These are phyloP conservation scores for Omphalea diandra DNA, from an alignment of 441 rosid genomes.

Conservation along the genomic window DNA sequence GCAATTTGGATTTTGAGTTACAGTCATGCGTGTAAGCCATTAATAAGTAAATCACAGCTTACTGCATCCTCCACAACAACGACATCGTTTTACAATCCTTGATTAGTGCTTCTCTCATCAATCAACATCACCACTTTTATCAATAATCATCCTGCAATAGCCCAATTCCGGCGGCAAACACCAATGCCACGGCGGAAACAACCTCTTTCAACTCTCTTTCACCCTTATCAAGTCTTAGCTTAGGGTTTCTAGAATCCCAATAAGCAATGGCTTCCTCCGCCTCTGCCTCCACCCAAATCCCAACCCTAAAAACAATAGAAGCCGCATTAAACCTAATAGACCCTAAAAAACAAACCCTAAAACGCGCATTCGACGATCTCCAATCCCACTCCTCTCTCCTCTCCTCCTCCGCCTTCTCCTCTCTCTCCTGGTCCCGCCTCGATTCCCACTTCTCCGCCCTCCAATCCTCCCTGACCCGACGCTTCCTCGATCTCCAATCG, in stretches of 20 bases:
- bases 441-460: slow-evolving; percentile 59
- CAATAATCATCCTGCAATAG: too few relatives aligned
- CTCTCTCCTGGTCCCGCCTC: slow-evolving; percentile 61
- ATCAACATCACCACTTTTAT: too few relatives aligned
- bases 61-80: too few relatives aligned
- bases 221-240: too few relatives aligned
- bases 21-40: too few relatives aligned
- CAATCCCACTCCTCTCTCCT: slow-evolving; percentile 49
- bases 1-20: too few relatives aligned
- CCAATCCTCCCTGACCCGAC: slow-evolving; percentile 37
- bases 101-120: too few relatives aligned
- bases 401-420: slow-evolving; percentile 45
- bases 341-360: slow-evolving; percentile 48
- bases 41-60: too few relatives aligned
- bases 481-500: slow-evolving; percentile 53
- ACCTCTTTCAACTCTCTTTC: too few relatives aligned
- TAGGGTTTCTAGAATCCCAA: not conserved
- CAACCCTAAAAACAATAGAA: slow-evolving; percentile 39
- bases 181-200: too few relatives aligned
- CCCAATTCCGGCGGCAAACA: too few relatives aligned
- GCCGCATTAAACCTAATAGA: slow-evolving; percentile 52
- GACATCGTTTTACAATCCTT: too few relatives aligned
- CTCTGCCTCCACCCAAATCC: slow-evolving; percentile 19
- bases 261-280: slow-evolving; percentile 14
- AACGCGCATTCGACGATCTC: slow-evolving; percentile 64